Evolutionary conservation across 257 asterid genomes (phyloP).

Genomic region (Leonotis leonurus): DNA sequence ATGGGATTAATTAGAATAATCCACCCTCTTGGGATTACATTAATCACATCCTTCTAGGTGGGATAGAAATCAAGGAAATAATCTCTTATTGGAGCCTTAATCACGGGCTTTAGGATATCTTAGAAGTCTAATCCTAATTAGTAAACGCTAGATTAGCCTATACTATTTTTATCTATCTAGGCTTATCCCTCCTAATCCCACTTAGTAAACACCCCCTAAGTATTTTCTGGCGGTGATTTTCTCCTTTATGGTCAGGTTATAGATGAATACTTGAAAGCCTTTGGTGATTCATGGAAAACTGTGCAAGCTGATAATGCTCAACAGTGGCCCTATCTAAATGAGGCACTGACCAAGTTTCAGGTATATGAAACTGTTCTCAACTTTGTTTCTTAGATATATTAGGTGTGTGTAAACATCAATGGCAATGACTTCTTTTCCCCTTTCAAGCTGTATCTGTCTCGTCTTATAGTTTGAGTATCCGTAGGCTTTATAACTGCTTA

Average conservation of each 20-base stretch:
- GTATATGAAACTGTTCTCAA: slow-evolving; percentile 5
- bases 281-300: slow-evolving; percentile 82
- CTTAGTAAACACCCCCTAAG: too few relatives aligned
- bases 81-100: too few relatives aligned
- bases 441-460: neutral
- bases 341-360: slow-evolving; percentile 61
- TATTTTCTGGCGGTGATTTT: neutral
- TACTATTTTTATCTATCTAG: too few relatives aligned
- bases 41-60: too few relatives aligned
- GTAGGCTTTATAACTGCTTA: neutral
- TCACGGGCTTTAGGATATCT: too few relatives aligned
- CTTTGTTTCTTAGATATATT: neutral
- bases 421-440: neutral
- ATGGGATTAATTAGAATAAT: too few relatives aligned
- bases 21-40: too few relatives aligned
- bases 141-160: too few relatives aligned
- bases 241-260: slow-evolving; percentile 42
- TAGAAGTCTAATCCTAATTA: too few relatives aligned
- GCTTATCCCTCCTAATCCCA: too few relatives aligned
- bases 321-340: slow-evolving; percentile 75
- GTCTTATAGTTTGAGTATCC: neutral
- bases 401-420: neutral
- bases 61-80: too few relatives aligned
- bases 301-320: slow-evolving; percentile 54
- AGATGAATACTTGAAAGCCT: slow-evolving; percentile 73